Conservation (phyloP, 192 early-diverging fungal species). For the Umbelopsis sp. region DNA sequence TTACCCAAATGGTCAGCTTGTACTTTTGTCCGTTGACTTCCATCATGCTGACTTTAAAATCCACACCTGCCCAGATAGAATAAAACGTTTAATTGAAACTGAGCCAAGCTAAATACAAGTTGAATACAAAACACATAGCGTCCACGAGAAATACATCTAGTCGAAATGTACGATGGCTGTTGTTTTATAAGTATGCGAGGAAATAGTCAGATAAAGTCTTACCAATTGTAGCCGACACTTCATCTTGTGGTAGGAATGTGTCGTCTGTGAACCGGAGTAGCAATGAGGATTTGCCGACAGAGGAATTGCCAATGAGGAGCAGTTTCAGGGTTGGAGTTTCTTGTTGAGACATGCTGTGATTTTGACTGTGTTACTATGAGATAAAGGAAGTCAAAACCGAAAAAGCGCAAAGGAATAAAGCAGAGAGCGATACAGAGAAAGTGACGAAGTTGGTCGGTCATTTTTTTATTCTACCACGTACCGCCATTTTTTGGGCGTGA, state of each 20-base stretch:
- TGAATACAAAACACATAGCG: neutral
- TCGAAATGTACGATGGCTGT: too few relatives aligned
- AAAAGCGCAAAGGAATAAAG: neutral
- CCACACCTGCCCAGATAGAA: constrained; percentile 70
- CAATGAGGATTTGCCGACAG: constrained; percentile 93
- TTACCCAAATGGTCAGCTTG: constrained; percentile 96
- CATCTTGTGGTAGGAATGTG: constrained; percentile 89
- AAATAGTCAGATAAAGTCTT: neutral
- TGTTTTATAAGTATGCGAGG: neutral
- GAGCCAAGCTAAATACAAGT: neutral
- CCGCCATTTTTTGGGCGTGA: neutral
- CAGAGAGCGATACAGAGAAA: neutral
- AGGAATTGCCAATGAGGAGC: constrained; percentile 92
- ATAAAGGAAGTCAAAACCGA: neutral
- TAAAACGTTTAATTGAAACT: constrained; percentile 13
- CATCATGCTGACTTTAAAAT: constrained; percentile 95
- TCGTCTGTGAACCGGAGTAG: constrained; percentile 95
- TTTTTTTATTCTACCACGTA: neutral
- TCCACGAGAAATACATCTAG: neutral
- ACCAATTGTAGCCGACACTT: constrained; percentile 88
- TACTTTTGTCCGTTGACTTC: constrained; percentile 84
- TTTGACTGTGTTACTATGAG: neutral
- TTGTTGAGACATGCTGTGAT: constrained; percentile 22
- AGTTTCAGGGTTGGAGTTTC: constrained; percentile 84
- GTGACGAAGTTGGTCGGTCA: constrained; percentile 9